Percentiles rank a stretch among this genome's conserved stretches.
Evolutionary conservation across 1,284 basidiomycete genomes (phyloP).

Genomic region (Pyrrhoderma noxium): DNA sequence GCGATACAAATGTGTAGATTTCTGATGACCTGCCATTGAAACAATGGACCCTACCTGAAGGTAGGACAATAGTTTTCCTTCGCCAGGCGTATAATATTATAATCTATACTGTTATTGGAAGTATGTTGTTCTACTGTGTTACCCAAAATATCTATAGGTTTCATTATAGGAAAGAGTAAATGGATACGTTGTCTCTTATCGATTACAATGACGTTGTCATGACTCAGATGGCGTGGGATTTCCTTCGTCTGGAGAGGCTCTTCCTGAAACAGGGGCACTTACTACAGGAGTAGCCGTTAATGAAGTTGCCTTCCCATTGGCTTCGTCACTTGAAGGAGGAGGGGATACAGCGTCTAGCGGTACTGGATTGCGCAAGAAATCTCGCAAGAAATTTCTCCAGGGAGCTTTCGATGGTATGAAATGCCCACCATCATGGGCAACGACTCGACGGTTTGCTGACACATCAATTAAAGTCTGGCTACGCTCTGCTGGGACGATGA

Average conservation of each 20-base stretch:
- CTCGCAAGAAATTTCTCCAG: slow-evolving; percentile 66
- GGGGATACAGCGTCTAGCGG: slow-evolving; percentile 24
- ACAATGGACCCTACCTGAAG: too few species aligned
- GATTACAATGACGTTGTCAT: too few species aligned
- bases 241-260: slow-evolving; percentile 2
- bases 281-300: slow-evolving; percentile 3
- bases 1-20: too few species aligned
- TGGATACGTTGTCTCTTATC: too few species aligned
- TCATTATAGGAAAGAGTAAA: too few species aligned
- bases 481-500: slow-evolving; percentile 71
- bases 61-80: too few species aligned
- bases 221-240: too few species aligned
- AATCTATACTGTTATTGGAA: too few species aligned
- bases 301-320: neutral
- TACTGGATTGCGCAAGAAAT: slow-evolving; percentile 35
- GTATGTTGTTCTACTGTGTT: too few species aligned
- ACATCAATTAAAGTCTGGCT: slow-evolving; percentile 53
- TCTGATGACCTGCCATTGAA: too few species aligned
- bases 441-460: slow-evolving; percentile 52
- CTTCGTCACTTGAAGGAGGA: slow-evolving; percentile 10
- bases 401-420: slow-evolving; percentile 69
- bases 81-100: too few species aligned
- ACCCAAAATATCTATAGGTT: too few species aligned
- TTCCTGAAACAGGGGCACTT: slow-evolving; percentile 9
- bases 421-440: slow-evolving; percentile 77